Base-by-base conservation (phyloP, 1,284 basidiomycete genomes). In the Leccinum pachyderme region DNA sequence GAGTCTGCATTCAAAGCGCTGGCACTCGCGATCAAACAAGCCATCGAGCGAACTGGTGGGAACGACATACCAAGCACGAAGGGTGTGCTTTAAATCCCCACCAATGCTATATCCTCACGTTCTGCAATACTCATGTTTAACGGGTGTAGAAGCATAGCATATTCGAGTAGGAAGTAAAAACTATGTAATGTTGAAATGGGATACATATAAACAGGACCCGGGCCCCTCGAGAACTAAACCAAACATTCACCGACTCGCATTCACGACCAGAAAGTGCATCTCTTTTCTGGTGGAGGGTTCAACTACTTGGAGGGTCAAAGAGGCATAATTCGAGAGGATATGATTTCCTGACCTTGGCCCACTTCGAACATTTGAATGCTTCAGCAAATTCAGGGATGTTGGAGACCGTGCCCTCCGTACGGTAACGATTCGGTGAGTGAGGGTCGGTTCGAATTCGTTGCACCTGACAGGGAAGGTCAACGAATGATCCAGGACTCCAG, bases 1-100 rank as follows among this genome's bases (percentile, higher is more conserved):
- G 97, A 99, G 73, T 93, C 95, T 5, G 93, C 95, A 6, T 99
- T 99, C 83, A 99, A 99, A 75, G 96, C 96, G 0, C 75, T 98
- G 27, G 97, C 96, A 1, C 78, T 99, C 18, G 97, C 97, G 4
- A 95, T 99, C 65, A 87, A 91, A 61, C 87, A 98, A 73, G 97
- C 97, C 15, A 91, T 97, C 59, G 85, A 93, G 66, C 80, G 81
- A 61, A 99, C 96, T 1, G 95, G 95, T 6, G 83, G 89, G 13
- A 81, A 87, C 65, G 97, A 99, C 61, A 87, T 99, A 22, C 97
- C 97, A 3, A 96, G 93, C 69, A 99, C 97, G 7, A 99, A 99
- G 74, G 97, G 96, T 59, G 93, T 97, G 4, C 76, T 97, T 49
- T 83, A 22, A 65, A 68, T 75, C 65, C 53, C 33, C n/a, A 18